Base-by-base conservation (phyloP, 441 rosid genomes). In the Erodium trifolium region DNA sequence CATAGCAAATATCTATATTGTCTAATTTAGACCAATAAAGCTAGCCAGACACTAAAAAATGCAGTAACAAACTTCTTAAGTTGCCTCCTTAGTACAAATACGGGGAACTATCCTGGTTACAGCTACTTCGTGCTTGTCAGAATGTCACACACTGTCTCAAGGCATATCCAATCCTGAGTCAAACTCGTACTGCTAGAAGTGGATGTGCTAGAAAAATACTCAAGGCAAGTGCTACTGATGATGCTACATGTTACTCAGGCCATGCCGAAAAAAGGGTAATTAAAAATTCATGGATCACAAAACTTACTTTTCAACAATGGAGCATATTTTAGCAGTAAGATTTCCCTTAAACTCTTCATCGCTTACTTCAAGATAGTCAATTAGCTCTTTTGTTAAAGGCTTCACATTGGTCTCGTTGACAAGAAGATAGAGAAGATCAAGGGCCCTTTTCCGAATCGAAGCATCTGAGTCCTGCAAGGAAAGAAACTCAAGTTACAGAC, bases 401-500 rank as follows among this genome's bases (percentile, higher is more conserved):
- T 86, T 92, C 80, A 92, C 98, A 81, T 95, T 95, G 75, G 71
- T 90, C 77, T 89, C 98, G 80, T 92, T 95, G 63, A 95, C 93
- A 69, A 95, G 83, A 76, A 90, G 81, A 79, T 84, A 87, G 73
- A 92, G 89, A 67, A 95, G 93, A 75, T 90, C 97, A 72, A 95
- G 98, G 41, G 99, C 97, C 78, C 98, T 84, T 89, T 95, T 95
- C 72, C 93, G 87, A 73, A 95, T 90, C 45, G 99, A 95, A 75
- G 96, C 99, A 87, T 95, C 99, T 73, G 90, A 84, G 75, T 92
- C 99, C 99, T 95, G 94, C 67, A 84, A 83, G 71, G 73, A 67
- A 66, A 73, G 75, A 63, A 76, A 63, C 72, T 76, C 72, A 39
- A 5, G 43, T 39, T 7, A 7, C 43, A 39, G 10, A 41, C 5